A percentile compares a stretch with the other conserved stretches of the same genome.
phyloP scores from a whole-genome alignment of 805 yeast genomes.

The Pichia eremophila region DNA sequence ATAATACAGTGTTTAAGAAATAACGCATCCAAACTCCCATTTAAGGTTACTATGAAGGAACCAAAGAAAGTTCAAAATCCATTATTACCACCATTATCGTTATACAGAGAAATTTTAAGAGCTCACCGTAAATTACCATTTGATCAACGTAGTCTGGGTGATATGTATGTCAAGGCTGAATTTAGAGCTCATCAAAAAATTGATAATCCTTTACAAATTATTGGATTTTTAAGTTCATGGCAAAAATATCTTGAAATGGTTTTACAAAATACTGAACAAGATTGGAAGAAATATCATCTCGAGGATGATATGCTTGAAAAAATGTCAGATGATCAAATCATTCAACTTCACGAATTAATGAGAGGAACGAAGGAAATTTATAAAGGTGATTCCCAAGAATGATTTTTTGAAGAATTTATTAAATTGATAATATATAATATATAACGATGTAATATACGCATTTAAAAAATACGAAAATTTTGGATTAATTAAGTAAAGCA shows the following conservation, averaged over 20 bases:
- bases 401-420: too few relatives aligned
- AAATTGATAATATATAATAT: too few relatives aligned
- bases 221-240: constrained; percentile 92
- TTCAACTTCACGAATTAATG: constrained; percentile 75
- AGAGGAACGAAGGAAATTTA: constrained; percentile 42
- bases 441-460: too few relatives aligned
- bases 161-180: constrained; percentile 80
- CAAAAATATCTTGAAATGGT: constrained; percentile 67
- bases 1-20: constrained; percentile 15
- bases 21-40: constrained; percentile 6
- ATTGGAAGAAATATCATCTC: constrained; percentile 57
- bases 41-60: constrained; percentile 23
- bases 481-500: constrained; percentile 24
- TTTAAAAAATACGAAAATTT: too few relatives aligned
- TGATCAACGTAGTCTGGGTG: constrained; percentile 73
- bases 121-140: constrained; percentile 67
- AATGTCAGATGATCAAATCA: constrained; percentile 85
- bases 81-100: constrained; percentile 69
- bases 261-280: constrained; percentile 35
- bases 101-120: constrained; percentile 73
- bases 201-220: constrained; percentile 87
- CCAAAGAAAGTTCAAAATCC: constrained; percentile 28
- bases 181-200: constrained; percentile 73
- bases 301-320: constrained; percentile 60
- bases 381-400: not conserved